Percentiles rank a stretch among this genome's conserved stretches.
These are phyloP conservation scores for Pythium dissotocum DNA, from an alignment of 352 stramenopile genomes.

Conservation along the genomic window DNA sequence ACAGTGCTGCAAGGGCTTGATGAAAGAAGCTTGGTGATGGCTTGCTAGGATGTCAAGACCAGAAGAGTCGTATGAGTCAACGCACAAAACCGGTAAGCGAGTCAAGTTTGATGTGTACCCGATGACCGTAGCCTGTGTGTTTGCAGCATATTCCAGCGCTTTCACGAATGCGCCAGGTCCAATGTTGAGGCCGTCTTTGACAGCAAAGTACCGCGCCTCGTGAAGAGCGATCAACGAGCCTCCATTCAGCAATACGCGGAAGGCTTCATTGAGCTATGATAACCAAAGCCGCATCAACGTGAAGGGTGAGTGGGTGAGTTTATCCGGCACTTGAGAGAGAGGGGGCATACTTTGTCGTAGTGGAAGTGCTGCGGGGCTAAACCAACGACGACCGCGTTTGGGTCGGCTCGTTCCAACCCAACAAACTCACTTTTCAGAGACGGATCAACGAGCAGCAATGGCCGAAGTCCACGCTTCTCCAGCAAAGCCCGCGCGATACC, in stretches of 20 bases:
- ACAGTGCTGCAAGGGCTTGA: constrained; percentile 49
- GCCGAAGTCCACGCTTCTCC: constrained; percentile 36
- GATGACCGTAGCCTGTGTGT: constrained; percentile 44
- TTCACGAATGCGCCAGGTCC: constrained; percentile 58
- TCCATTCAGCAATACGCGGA: constrained; percentile 48
- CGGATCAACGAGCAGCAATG: constrained; percentile 47
- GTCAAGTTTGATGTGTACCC: constrained; percentile 27
- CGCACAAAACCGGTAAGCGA: neutral
- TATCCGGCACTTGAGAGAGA: neutral
- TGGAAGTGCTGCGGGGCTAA: constrained; percentile 54
- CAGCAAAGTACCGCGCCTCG: constrained; percentile 53
- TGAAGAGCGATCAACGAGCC: constrained; percentile 58
- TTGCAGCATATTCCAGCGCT: constrained; percentile 48
- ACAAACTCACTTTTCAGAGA: constrained; percentile 51
- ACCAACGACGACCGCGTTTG: constrained; percentile 63
- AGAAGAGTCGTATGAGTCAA: neutral
- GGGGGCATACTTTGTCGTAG: constrained; percentile 44
- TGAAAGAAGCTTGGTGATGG: constrained; percentile 47
- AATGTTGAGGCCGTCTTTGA: constrained; percentile 48
- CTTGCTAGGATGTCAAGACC: constrained; percentile 36
- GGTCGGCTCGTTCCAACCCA: constrained; percentile 36
- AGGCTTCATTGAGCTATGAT: constrained; percentile 52
- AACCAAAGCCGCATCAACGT: neutral
- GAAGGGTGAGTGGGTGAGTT: neutral
- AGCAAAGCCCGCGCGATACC: constrained; percentile 43